Conservation (phyloP, 2,329 filamentous ascomycete species). For the Chalaropsis ovoidea region DNA sequence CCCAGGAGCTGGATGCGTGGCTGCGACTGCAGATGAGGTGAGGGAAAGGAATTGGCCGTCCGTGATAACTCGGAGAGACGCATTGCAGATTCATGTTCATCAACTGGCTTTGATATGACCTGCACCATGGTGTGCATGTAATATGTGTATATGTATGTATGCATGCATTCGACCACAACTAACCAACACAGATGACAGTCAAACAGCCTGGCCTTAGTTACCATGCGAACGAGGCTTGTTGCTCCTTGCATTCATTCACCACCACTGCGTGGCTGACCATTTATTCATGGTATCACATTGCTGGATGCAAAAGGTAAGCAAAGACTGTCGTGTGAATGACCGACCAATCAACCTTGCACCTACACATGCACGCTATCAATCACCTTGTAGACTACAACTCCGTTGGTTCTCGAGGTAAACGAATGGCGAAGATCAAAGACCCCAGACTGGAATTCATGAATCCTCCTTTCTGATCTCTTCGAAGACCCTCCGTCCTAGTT, state of each 20-base stretch:
- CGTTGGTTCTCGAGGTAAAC: constrained; percentile 86
- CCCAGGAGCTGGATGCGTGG: background rate
- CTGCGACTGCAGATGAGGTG: background rate
- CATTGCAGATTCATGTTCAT: constrained; percentile 17
- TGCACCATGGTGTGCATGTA: constrained; percentile 24
- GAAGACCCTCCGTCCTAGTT: constrained; percentile 62
- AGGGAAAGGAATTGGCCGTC: background rate
- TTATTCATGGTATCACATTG: background rate
- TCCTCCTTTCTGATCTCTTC: constrained; percentile 51
- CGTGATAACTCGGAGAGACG: background rate
- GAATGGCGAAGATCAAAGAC: constrained; percentile 71
- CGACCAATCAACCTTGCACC: background rate
- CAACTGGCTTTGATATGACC: constrained; percentile 25
- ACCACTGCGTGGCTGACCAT: background rate
- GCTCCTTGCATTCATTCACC: no score
- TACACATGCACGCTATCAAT: constrained; percentile 23
- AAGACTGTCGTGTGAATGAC: background rate
- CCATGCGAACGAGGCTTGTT: no score
- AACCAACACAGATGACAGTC: background rate
- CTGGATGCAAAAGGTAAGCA: background rate
- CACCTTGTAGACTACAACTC: constrained; percentile 28
- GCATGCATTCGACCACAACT: background rate
- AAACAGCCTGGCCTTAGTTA: no score
- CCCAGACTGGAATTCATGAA: constrained; percentile 39
- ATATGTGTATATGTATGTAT: background rate